Percentiles rank a stretch among this genome's conserved stretches.
Evolutionary conservation across 805 yeast genomes (phyloP).

Genomic region (Debaryomyces prosopidis): DNA sequence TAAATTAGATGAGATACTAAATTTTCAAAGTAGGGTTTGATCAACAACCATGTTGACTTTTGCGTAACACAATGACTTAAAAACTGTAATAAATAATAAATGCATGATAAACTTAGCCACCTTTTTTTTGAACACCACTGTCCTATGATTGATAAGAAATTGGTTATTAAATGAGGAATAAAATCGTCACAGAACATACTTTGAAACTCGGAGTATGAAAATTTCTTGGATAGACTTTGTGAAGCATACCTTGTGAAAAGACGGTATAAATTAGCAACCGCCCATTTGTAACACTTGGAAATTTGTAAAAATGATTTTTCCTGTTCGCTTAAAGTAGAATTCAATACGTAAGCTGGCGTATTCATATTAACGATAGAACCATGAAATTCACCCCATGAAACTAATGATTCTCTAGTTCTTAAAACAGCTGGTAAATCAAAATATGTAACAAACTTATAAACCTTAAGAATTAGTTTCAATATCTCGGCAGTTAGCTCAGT

Average conservation of each 20-base stretch:
- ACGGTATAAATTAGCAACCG: slow-evolving; percentile 73
- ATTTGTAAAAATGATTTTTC: slow-evolving; percentile 62
- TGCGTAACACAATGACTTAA: slow-evolving; percentile 58
- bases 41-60: slow-evolving; percentile 60
- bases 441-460: slow-evolving; percentile 74
- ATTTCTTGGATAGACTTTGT: slow-evolving; percentile 41
- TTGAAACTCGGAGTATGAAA: slow-evolving; percentile 62
- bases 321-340: slow-evolving; percentile 46
- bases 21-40: slow-evolving; percentile 65
- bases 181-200: slow-evolving; percentile 53
- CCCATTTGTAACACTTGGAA: slow-evolving; percentile 76
- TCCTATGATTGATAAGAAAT: slow-evolving; percentile 66
- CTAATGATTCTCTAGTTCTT: slow-evolving; percentile 53
- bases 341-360: slow-evolving; percentile 54
- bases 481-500: slow-evolving; percentile 61
- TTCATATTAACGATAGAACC: slow-evolving; percentile 61
- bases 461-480: slow-evolving; percentile 69
- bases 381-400: slow-evolving; percentile 76
- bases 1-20: slow-evolving; percentile 71
- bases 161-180: slow-evolving; percentile 70
- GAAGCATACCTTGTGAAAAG: slow-evolving; percentile 73
- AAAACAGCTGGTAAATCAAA: slow-evolving; percentile 65
- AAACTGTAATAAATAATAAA: slow-evolving; percentile 58
- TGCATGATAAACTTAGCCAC: slow-evolving; percentile 70
- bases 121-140: slow-evolving; percentile 64